These are phyloP conservation scores for Emiliania huxleyi DNA, from an alignment of 78 protist species.

Conservation along the genomic window DNA sequence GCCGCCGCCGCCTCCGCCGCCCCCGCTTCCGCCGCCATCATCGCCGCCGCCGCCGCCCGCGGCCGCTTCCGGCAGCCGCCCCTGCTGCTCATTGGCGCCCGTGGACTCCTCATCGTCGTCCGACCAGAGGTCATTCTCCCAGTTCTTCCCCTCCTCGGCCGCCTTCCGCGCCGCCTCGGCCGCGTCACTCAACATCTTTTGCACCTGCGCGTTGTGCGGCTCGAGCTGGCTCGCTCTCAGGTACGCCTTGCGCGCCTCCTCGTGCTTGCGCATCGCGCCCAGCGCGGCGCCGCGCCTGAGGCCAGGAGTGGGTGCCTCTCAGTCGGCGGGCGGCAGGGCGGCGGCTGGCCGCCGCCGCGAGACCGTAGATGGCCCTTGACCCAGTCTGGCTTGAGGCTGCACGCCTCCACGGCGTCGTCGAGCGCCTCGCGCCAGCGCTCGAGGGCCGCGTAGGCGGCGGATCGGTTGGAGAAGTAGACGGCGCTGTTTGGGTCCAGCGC, in stretches of 20 bases:
- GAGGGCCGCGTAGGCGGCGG: not conserved
- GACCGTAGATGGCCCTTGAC: slow-evolving; percentile 11
- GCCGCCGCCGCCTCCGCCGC: not conserved
- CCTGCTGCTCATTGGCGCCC: not conserved
- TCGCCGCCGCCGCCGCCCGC: no score
- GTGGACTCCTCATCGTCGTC: not conserved
- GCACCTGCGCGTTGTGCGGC: not conserved
- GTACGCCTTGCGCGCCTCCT: not conserved
- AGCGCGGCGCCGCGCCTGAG: not conserved
- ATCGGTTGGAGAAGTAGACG: not conserved
- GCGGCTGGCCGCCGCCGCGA: no score
- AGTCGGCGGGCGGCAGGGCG: no score
- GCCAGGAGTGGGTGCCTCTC: no score
- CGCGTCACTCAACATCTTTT: not conserved
- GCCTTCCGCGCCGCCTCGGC: not conserved
- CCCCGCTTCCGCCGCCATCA: not conserved
- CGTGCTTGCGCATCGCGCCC: not conserved
- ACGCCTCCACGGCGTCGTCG: not conserved
- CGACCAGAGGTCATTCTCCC: not conserved
- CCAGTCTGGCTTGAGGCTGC: not conserved
- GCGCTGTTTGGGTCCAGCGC: not conserved
- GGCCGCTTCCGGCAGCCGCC: no score
- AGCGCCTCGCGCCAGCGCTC: not conserved
- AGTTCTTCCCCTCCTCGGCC: not conserved
- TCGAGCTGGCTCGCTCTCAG: not conserved